A percentile compares a stretch with the other conserved stretches of the same genome.
Evolutionary conservation across 2,329 filamentous ascomycete species (phyloP).

Genomic region (Alternaria arbusti): DNA sequence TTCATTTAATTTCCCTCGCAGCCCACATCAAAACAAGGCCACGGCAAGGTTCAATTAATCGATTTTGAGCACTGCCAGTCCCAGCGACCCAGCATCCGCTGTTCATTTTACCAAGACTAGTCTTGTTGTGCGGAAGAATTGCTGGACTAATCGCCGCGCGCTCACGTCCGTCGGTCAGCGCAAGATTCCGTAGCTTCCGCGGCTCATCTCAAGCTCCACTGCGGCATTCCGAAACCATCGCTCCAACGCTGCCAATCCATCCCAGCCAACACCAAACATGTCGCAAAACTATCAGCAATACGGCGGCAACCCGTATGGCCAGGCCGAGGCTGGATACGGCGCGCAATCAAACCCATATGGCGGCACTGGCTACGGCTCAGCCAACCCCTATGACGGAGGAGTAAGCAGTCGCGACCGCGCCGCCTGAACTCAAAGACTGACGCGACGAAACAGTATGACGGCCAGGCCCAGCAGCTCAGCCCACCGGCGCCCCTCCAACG

Average conservation of each 20-base stretch:
- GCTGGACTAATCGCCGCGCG: not conserved
- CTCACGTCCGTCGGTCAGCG: conserved; percentile 16
- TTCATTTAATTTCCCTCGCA: conserved; percentile 19
- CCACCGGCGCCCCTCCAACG: conserved; percentile 41
- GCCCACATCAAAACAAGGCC: conserved; percentile 23
- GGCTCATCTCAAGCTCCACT: conserved; percentile 27
- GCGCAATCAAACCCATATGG: conserved; percentile 48
- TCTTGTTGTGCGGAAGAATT: conserved; percentile 5
- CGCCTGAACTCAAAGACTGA: conserved; percentile 14
- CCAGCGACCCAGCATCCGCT: not conserved
- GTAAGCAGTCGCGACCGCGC: conserved; percentile 25
- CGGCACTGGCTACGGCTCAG: conserved; percentile 37
- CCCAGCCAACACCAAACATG: conserved; percentile 27
- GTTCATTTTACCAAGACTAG: conserved; percentile 9
- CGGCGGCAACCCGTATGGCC: conserved; percentile 15
- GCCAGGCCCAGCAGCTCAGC: conserved; percentile 27
- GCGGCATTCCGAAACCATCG: conserved; percentile 26
- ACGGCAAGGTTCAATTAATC: conserved; percentile 7
- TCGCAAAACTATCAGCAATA: conserved; percentile 61
- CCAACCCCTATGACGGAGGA: conserved; percentile 40
- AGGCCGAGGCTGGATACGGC: conserved; percentile 10
- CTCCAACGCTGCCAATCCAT: conserved; percentile 9
- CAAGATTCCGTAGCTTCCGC: conserved; percentile 38
- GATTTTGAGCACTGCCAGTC: not conserved
- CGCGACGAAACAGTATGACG: conserved; percentile 25